These are phyloP conservation scores for Multifurca ochricompacta DNA, from an alignment of 768 basidiomycete genomes.

Conservation along the genomic window DNA sequence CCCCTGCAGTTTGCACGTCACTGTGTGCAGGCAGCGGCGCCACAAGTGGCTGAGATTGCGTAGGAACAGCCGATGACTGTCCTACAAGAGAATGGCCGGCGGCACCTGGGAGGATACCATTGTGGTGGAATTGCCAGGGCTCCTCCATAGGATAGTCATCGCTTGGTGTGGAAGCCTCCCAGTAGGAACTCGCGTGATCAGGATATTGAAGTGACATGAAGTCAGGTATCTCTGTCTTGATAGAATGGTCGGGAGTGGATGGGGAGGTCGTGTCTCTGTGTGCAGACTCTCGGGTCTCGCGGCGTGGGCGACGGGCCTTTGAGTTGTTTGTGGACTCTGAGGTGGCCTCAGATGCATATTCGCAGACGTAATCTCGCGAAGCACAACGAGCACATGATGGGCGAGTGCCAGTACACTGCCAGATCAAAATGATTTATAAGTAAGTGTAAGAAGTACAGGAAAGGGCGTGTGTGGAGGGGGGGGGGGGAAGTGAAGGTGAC, in stretches of 20 bases:
- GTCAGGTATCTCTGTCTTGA: slow-evolving; percentile 12
- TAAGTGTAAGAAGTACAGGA: neutral
- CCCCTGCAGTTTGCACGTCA: neutral
- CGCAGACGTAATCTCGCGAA: slow-evolving; percentile 29
- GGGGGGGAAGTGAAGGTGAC: slow-evolving; percentile 9
- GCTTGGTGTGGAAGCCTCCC: slow-evolving; percentile 20
- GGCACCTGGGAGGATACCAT: neutral
- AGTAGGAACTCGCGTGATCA: slow-evolving; percentile 11
- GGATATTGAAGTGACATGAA: slow-evolving; percentile 13
- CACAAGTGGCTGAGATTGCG: neutral
- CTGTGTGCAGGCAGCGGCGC: neutral
- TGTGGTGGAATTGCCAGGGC: slow-evolving; percentile 20
- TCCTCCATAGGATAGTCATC: slow-evolving; percentile 19
- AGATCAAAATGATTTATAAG: neutral
- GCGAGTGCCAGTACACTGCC: slow-evolving; percentile 31
- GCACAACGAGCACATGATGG: slow-evolving; percentile 32
- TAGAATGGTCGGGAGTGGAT: neutral
- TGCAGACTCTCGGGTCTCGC: slow-evolving; percentile 1
- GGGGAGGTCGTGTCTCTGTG: neutral
- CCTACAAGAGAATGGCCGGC: slow-evolving; percentile 3
- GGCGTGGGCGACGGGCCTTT: slow-evolving; percentile 11
- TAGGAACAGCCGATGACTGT: slow-evolving; percentile 2
- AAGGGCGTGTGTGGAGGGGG: too few species aligned
- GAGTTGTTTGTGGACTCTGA: slow-evolving; percentile 8
- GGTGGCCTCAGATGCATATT: slow-evolving; percentile 27